Conservation (phyloP, 2,329 filamentous ascomycete species). For the Aureobasidium sp. region DNA sequence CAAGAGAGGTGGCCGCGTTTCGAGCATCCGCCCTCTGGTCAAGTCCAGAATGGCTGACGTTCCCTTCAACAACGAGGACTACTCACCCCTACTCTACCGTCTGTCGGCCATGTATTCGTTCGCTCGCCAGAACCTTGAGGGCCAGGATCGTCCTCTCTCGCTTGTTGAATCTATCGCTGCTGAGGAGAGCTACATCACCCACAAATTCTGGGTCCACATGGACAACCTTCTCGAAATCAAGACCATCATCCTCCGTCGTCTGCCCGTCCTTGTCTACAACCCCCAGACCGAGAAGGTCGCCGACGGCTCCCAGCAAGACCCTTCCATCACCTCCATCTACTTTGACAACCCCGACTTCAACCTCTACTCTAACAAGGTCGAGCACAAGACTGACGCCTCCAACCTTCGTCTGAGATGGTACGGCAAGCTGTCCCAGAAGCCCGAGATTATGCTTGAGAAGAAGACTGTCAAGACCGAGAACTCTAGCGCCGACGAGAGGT, state of each 20-base stretch:
- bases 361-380: conserved; percentile 79
- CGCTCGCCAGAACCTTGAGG: conserved; percentile 73
- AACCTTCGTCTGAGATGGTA: conserved; percentile 89
- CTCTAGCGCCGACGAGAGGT: conserved; percentile 67
- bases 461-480: conserved; percentile 75
- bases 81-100: conserved; percentile 77
- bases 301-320: conserved; percentile 68
- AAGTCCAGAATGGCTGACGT: conserved; percentile 80
- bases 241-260: conserved; percentile 81
- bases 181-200: conserved; percentile 66
- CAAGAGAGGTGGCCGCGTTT: conserved; percentile 77
- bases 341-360: conserved; percentile 84
- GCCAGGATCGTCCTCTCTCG: conserved; percentile 29
- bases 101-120: conserved; percentile 95
- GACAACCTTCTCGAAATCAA: conserved; percentile 97
- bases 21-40: conserved; percentile 73
- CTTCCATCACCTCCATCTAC: conserved; percentile 89
- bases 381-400: conserved; percentile 62
- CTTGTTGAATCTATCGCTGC: conserved; percentile 32
- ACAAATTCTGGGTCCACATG: conserved; percentile 95
- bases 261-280: conserved; percentile 90
- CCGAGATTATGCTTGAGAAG: conserved; percentile 79
- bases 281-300: conserved; percentile 74
- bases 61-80: conserved; percentile 92
- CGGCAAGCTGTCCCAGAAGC: conserved; percentile 67